Percentiles rank a stretch among this genome's conserved stretches.
These are phyloP conservation scores for Globomyces sp. DNA, from an alignment of 371 early-diverging fungal genomes.

Conservation along the genomic window DNA sequence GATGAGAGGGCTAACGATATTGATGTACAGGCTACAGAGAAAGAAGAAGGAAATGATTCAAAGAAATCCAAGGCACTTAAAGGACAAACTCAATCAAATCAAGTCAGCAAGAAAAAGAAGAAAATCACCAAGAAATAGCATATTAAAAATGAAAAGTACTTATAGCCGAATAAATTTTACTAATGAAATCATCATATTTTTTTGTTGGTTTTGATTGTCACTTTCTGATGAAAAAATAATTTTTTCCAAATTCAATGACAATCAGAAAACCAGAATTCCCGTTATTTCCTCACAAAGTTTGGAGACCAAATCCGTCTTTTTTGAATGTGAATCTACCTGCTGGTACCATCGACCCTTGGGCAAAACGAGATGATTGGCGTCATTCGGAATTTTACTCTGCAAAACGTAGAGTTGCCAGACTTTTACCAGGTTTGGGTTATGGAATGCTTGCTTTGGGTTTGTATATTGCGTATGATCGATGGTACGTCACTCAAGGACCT, in stretches of 20 bases:
- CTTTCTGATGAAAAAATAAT: no score
- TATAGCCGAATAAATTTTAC: no score
- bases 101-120: no score
- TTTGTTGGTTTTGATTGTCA: no score
- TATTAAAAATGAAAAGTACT: no score
- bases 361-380: slow-evolving; percentile 83
- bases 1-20: no score
- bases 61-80: no score
- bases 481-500: slow-evolving; percentile 40
- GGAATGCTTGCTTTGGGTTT: slow-evolving; percentile 77
- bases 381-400: slow-evolving; percentile 72
- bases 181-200: no score
- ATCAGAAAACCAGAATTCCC: slow-evolving; percentile 14
- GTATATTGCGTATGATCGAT: slow-evolving; percentile 73
- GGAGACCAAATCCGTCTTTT: slow-evolving; percentile 26
- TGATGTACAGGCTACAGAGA: no score
- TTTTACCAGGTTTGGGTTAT: slow-evolving; percentile 84
- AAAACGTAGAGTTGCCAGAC: slow-evolving; percentile 55
- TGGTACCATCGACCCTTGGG: slow-evolving; percentile 65
- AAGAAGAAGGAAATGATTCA: no score
- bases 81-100: no score
- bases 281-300: slow-evolving; percentile 16
- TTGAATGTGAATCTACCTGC: slow-evolving; percentile 29
- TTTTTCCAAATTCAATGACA: not conserved
- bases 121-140: no score